phyloP scores from a whole-genome alignment of 1,139 yeast species.

The Hansenula anomala region DNA sequence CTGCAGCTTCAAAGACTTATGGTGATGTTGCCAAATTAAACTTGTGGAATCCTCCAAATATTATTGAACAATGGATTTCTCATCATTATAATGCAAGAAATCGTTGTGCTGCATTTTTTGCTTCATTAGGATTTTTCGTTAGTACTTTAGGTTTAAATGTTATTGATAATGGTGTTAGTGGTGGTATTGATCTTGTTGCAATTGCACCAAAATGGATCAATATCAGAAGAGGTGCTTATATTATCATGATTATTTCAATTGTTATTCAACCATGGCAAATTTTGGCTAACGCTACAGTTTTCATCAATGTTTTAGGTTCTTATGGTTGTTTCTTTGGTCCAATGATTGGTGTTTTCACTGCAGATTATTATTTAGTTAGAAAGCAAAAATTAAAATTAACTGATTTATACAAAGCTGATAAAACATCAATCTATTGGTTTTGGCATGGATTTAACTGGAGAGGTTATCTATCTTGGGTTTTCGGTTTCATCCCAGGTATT shows the following conservation, averaged over 20 bases:
- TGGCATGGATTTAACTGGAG: conserved; percentile 28
- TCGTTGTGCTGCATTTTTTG: conserved; percentile 34
- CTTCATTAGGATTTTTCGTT: conserved; percentile 25
- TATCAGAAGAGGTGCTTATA: conserved; percentile 32
- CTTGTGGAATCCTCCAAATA: conserved; percentile 35
- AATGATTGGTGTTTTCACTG: conserved; percentile 25
- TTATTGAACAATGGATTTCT: conserved; percentile 25
- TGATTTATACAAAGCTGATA: conserved; percentile 25
- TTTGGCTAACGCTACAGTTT: conserved; percentile 27
- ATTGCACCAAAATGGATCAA: conserved; percentile 35
- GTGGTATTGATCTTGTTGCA: conserved; percentile 41
- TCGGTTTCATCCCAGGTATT: conserved; percentile 35
- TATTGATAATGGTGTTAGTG: conserved; percentile 38
- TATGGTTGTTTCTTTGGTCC: conserved; percentile 29
- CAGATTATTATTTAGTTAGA: conserved; percentile 26
- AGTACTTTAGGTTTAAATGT: conserved; percentile 33
- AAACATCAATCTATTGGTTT: conserved; percentile 28
- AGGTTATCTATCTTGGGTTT: conserved; percentile 24
- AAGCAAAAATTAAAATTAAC: conserved; percentile 24
- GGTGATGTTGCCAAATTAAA: conserved; percentile 26
- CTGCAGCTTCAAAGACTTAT: conserved; percentile 35
- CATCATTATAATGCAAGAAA: conserved; percentile 24
- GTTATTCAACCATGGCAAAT: conserved; percentile 31
- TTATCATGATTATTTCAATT: conserved; percentile 26
- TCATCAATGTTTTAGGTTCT: conserved; percentile 27